These are phyloP conservation scores for Venturia oleaginea DNA, from an alignment of 2,329 filamentous ascomycete species.

Conservation along the genomic window DNA sequence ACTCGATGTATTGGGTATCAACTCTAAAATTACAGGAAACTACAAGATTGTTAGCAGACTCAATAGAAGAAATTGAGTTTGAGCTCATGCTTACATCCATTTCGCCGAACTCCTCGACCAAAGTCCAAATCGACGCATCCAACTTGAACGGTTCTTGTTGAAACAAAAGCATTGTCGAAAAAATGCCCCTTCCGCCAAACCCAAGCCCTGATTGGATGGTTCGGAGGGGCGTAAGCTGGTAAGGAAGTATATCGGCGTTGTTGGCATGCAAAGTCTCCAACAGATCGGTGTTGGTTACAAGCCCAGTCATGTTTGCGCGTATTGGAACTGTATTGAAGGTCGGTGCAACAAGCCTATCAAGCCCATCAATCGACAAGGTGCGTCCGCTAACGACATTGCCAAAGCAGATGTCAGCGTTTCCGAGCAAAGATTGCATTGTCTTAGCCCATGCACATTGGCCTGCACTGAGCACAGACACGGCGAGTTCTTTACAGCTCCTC, in stretches of 20 bases:
- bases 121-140: slow-evolving; percentile 41
- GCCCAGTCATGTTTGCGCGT: slow-evolving; percentile 45
- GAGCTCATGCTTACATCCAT: slow-evolving; percentile 53
- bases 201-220: slow-evolving; percentile 51
- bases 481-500: slow-evolving; percentile 19
- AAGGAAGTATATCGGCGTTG: slow-evolving; percentile 53
- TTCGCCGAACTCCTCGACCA: slow-evolving; percentile 43
- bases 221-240: slow-evolving; percentile 68
- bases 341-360: slow-evolving; percentile 70
- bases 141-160: slow-evolving; percentile 50
- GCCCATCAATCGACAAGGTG: slow-evolving; percentile 52
- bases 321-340: slow-evolving; percentile 87
- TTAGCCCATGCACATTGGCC: slow-evolving; percentile 67
- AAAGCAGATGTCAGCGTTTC: slow-evolving; percentile 64
- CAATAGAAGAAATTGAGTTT: background rate
- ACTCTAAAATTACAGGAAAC: slow-evolving; percentile 15
- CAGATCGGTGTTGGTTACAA: slow-evolving; percentile 46
- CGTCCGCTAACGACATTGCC: slow-evolving; percentile 79
- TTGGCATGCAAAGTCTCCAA: slow-evolving; percentile 50
- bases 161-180: slow-evolving; percentile 72
- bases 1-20: slow-evolving; percentile 11
- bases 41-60: background rate
- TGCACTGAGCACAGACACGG: slow-evolving; percentile 48
- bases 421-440: slow-evolving; percentile 48
- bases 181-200: slow-evolving; percentile 47